Evolutionary conservation across 2,329 filamentous ascomycete genomes (phyloP), one percentile per base, ranked within the genome.

Genomic region (Mycogone perniciosa): DNA sequence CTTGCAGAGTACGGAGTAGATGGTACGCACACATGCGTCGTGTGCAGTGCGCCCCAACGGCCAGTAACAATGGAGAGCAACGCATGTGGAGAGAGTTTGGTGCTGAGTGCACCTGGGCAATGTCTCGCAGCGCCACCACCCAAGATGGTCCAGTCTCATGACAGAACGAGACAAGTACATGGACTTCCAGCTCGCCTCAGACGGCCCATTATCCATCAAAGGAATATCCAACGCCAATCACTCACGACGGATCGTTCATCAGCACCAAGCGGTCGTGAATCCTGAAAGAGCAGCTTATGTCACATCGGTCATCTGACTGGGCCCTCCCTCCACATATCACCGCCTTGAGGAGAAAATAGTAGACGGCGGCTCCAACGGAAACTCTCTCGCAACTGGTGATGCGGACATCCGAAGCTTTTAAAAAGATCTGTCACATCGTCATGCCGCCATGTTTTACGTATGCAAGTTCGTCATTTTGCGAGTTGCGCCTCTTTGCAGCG

Each of bases 401-500:
- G 48, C 42, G 37, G 43, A 45, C 33, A 8, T 35, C 11, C 33
- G 7, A 7, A 35, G 33, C 48, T 51, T 51, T 51, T 37, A 51
- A 51, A 51, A 35, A 35, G 11, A 35, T 37, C 48, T 37, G 42
- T 46, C 37, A 46, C 48, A 30, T 51, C 43, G 48, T 51, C 48
- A 51, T 43, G 39, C 48, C 48, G 43, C 48, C 38, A 42, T 51
- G 48, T 51, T 51, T 46, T 51, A 46, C 48, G 48, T 51, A 45
- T 42, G 42, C 43, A 42, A 41, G 45, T 43, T 46, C 48, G 48
- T 51, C 48, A 51, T 46, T 51, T 46, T 39, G 40, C 38, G 48
- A 43, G 48, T 46, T 51, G 48, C 48, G 48, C 48, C 48, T 50
- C 42, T 34, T 42, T 50, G 42, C 49, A 42, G 42, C 42, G 34